phyloP scores from a whole-genome alignment of 106 monocot genomes.

The Dendrobium catenatum region DNA sequence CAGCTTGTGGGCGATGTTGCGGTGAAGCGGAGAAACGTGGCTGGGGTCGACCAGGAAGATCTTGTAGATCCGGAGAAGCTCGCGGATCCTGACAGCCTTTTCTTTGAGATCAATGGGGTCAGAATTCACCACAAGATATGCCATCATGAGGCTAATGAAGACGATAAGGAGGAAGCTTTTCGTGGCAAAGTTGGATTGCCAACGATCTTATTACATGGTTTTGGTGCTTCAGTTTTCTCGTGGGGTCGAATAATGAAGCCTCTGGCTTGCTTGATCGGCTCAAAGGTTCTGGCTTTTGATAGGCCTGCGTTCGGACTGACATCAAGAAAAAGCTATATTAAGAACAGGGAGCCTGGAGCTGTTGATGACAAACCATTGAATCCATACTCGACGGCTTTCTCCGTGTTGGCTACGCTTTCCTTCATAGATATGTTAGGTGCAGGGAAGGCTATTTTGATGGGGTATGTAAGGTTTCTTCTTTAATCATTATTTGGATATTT shows the following conservation, averaged over 20 bases:
- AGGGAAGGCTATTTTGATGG: constrained; percentile 64
- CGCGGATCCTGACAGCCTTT: constrained; percentile 72
- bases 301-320: constrained; percentile 94
- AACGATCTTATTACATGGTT: constrained; percentile 71
- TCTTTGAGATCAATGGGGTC: constrained; percentile 68
- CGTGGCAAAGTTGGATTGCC: constrained; percentile 34
- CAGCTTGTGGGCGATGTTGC: constrained; percentile 15
- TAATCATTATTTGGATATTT: neutral
- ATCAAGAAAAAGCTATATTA: constrained; percentile 29
- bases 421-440: constrained; percentile 59
- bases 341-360: neutral
- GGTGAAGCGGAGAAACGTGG: constrained; percentile 26
- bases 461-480: constrained; percentile 27
- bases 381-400: constrained; percentile 85
- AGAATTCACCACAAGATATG: constrained; percentile 75
- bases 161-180: neutral
- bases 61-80: constrained; percentile 51
- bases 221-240: constrained; percentile 82
- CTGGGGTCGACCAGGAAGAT: constrained; percentile 76
- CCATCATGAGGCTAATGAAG: constrained; percentile 23
- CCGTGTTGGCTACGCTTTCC: constrained; percentile 60
- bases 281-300: constrained; percentile 88
- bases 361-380: constrained; percentile 30
- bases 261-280: constrained; percentile 42
- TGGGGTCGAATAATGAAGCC: constrained; percentile 72